Evolutionary conservation across 345 rosid species (phyloP).

Genomic region (Corymbia maculata): DNA sequence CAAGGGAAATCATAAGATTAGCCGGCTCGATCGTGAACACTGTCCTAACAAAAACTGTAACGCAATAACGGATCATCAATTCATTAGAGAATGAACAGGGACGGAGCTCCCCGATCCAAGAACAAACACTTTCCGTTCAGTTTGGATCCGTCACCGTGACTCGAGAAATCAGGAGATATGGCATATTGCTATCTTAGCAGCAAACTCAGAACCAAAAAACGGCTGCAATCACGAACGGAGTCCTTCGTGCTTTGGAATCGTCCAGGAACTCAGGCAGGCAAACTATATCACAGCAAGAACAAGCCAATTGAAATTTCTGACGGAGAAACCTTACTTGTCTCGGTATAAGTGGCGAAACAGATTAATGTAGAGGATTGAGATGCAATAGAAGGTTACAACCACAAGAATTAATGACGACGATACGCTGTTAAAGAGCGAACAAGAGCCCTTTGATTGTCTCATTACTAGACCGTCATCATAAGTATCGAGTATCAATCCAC

Average conservation of each 20-base stretch:
- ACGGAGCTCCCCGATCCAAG: neutral
- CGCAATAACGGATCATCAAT: neutral
- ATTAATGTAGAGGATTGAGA: neutral
- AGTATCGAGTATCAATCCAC: accelerated
- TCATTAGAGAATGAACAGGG: neutral
- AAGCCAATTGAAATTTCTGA: neutral
- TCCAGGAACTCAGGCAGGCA: neutral
- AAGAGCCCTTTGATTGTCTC: neutral
- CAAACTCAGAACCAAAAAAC: neutral
- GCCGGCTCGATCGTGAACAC: neutral
- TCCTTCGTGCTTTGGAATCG: neutral
- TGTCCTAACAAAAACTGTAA: neutral
- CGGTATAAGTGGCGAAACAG: neutral
- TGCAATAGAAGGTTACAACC: neutral
- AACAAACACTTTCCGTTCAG: neutral
- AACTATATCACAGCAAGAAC: neutral
- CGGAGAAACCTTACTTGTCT: neutral
- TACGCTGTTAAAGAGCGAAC: accelerated
- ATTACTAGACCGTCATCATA: neutral
- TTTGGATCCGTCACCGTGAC: neutral
- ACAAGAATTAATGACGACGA: neutral
- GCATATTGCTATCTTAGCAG: neutral
- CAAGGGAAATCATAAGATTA: neutral
- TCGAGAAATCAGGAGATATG: neutral
- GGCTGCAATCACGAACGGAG: neutral